Evolutionary conservation across 306 rosid species (phyloP), one percentile per base, ranked within the genome.

Genomic region (Inga leiocalycina): DNA sequence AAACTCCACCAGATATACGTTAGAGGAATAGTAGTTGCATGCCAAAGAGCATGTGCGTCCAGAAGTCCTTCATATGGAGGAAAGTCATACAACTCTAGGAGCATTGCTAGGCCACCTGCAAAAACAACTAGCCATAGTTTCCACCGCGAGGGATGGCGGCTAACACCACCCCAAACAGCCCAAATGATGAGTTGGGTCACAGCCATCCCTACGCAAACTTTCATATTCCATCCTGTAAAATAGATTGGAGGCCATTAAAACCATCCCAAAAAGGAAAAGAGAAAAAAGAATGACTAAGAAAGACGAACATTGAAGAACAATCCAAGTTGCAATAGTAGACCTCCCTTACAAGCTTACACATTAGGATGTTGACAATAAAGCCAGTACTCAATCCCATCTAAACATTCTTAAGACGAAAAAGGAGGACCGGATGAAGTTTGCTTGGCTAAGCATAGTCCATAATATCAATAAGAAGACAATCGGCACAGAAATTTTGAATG

Each of bases 1-100:
- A 94, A 94, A 87, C 94, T 91, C 98, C 98, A 94, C 98, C 93
- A 90, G 16, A 92, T 45, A 76, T 81, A 89, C 27, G 97, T 91
- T 34, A 94, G 79, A 16, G 98, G 98, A 80, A 94, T 71, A 54
- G 93, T 92, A 39, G 92, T 75, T 82, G 93, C 96, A 35, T 91
- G 93, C 96, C 93, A 90, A 72, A 92, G 83, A 39, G 94, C 92
- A 84, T 91, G 94, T 71, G 96, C 90, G 79, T 94, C 97, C 20
- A 90, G 2, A 68, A 89, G 83, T 41, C 97, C 97, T 79, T 79
- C 19, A 78, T 83, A 89, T 17, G 98, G 97, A 41, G 97, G 92
- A 67, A 94, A 92, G 67, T 94, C 96, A 56, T 87, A 88, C 62
- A 89, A 82, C 74, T 91, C 86, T 52, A 94, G 84, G 61, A 89